phyloP scores from a whole-genome alignment of 2,329 filamentous ascomycete genomes.

The Elsinoe arachidis region DNA sequence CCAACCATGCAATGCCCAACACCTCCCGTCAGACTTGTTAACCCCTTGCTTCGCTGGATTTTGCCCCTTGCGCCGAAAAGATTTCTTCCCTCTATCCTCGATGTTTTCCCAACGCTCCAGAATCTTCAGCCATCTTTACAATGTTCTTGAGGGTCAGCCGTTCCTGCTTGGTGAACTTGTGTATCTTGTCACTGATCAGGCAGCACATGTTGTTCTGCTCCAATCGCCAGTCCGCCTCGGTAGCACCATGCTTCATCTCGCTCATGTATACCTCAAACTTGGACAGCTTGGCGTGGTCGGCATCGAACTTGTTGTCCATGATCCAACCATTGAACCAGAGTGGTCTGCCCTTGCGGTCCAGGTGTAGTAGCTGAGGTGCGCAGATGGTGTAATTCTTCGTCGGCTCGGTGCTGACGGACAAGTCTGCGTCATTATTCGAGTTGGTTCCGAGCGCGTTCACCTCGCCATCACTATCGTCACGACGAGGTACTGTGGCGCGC shows the following conservation, averaged over 20 bases:
- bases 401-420: neutral
- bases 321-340: constrained; percentile 43
- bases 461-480: neutral
- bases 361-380: constrained; percentile 39
- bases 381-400: constrained; percentile 28
- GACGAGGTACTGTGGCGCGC: neutral
- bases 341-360: constrained; percentile 33
- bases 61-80: neutral
- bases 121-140: constrained; percentile 20
- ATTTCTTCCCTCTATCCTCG: neutral
- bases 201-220: constrained; percentile 31
- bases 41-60: neutral
- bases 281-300: constrained; percentile 28
- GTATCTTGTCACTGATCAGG: constrained; percentile 24
- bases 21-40: neutral
- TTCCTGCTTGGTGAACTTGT: constrained; percentile 23
- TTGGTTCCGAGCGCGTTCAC: neutral
- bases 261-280: constrained; percentile 30
- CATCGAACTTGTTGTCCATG: constrained; percentile 34
- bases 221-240: constrained; percentile 27
- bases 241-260: constrained; percentile 24
- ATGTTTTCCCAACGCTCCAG: constrained; percentile 13
- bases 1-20: constrained; percentile 5
- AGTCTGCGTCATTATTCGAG: neutral
- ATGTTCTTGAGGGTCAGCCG: constrained; percentile 25